A percentile compares a stretch with the other conserved stretches of the same genome.
These are phyloP conservation scores for Penicillium odoratum DNA, from an alignment of 495 filamentous ascomycete species.

Conservation along the genomic window DNA sequence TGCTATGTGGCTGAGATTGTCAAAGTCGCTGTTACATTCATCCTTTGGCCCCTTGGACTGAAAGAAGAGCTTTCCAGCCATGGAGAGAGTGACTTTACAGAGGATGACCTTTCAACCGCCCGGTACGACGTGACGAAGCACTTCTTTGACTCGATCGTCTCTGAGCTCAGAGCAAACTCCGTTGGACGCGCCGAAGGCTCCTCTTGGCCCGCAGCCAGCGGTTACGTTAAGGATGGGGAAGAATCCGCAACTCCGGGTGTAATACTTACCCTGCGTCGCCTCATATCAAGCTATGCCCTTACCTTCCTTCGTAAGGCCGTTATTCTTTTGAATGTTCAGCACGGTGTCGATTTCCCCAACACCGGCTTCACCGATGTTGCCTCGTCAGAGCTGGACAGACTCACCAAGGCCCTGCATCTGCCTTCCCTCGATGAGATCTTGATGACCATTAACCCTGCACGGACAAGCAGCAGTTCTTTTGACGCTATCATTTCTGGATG, in stretches of 20 bases:
- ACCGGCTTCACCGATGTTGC: constrained; percentile 64
- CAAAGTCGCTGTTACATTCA: constrained; percentile 60
- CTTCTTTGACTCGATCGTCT: constrained; percentile 45
- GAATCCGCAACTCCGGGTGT: constrained; percentile 39
- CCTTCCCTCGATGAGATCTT: constrained; percentile 81
- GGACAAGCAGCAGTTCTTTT: constrained; percentile 35
- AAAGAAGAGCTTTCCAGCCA: constrained; percentile 41
- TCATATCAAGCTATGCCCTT: constrained; percentile 79
- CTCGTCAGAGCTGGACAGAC: constrained; percentile 75
- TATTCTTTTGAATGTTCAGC: constrained; percentile 82
- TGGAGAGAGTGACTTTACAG: constrained; percentile 33
- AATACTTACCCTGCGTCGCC: constrained; percentile 47
- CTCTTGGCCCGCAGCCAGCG: constrained; percentile 42
- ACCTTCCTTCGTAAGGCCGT: constrained; percentile 83
- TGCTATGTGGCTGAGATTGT: constrained; percentile 92
- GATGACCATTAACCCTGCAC: constrained; percentile 39
- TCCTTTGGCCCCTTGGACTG: constrained; percentile 43
- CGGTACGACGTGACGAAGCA: constrained; percentile 33
- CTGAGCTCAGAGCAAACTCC: constrained; percentile 45
- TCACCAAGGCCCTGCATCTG: constrained; percentile 71
- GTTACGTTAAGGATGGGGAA: constrained; percentile 47
- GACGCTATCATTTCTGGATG: constrained; percentile 69
- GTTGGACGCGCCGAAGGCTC: constrained; percentile 44
- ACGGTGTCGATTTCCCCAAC: constrained; percentile 83
- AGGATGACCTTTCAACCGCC: constrained; percentile 31